phyloP scores from a whole-genome alignment of 179 eudicot genomes.

The Nepenthes alata region DNA sequence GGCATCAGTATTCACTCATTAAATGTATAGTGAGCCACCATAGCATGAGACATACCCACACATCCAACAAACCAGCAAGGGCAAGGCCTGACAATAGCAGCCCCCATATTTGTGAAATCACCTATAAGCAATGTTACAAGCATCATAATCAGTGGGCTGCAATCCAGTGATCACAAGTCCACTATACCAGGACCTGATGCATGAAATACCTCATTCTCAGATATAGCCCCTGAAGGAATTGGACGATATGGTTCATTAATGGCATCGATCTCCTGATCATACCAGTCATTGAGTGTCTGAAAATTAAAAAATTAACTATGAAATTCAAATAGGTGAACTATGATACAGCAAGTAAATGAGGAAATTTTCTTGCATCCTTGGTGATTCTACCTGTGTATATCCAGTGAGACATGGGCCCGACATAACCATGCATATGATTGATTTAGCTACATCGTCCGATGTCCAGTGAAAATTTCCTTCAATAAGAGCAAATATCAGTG shows the following conservation, averaged over 20 bases:
- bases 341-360: constrained; percentile 5
- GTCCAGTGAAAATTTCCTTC: constrained; percentile 94
- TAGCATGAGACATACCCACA: constrained; percentile 61
- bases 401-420: constrained; percentile 95
- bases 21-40: not conserved
- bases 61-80: constrained; percentile 72
- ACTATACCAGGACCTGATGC: not conserved
- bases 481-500: not conserved
- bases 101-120: constrained; percentile 91
- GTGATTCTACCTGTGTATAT: constrained; percentile 65
- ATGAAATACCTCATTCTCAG: constrained; percentile 64
- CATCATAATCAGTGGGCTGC: not conserved
- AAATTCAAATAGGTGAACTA: constrained; percentile 4
- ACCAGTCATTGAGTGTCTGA: constrained; percentile 96
- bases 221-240: constrained; percentile 90
- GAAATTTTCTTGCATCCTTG: not conserved
- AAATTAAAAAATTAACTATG: constrained; percentile 8
- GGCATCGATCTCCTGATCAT: constrained; percentile 94
- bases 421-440: constrained; percentile 85
- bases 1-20: not conserved
- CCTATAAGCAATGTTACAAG: constrained; percentile 33
- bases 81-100: constrained; percentile 78
- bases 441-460: constrained; percentile 77
- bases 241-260: constrained; percentile 98
- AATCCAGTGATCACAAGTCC: constrained; percentile 1